Percentiles rank a stretch among this genome's conserved stretches.
phyloP scores from a whole-genome alignment of 345 rosid species.

The Microthlaspi erraticum region DNA sequence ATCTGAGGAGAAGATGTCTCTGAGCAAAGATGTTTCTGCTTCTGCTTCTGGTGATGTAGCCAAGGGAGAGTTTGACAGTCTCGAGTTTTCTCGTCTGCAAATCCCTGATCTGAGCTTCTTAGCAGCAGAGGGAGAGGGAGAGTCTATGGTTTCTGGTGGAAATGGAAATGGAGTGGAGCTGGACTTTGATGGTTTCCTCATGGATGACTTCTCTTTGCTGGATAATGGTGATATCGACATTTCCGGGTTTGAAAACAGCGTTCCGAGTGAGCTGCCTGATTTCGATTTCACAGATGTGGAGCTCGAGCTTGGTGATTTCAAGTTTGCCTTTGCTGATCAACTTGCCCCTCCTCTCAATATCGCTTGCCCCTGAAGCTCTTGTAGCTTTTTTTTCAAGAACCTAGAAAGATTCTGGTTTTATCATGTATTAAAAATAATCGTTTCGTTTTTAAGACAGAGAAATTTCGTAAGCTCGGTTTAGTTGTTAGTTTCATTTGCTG shows the following conservation, averaged over 20 bases:
- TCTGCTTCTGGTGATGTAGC: conserved; percentile 26
- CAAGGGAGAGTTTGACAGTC: conserved; percentile 4
- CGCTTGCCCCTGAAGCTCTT: conserved; percentile 37
- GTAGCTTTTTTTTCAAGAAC: too few relatives aligned
- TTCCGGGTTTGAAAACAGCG: conserved; percentile 44
- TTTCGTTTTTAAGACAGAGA: background rate
- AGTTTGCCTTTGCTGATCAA: conserved; percentile 46
- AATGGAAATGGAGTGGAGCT: conserved; percentile 46
- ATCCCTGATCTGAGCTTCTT: conserved; percentile 56
- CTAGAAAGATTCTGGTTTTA: too few relatives aligned
- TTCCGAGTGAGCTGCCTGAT: conserved; percentile 71
- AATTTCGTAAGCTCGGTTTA: background rate
- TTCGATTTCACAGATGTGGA: conserved; percentile 51
- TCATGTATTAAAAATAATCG: background rate
- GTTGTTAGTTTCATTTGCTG: conserved; percentile 17
- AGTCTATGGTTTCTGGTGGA: conserved; percentile 45
- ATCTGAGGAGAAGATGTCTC: too few relatives aligned
- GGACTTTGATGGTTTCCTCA: conserved; percentile 49
- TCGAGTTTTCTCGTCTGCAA: conserved; percentile 47
- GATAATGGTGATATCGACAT: conserved; percentile 53
- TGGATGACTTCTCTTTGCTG: conserved; percentile 56
- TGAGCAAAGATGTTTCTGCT: conserved; percentile 17
- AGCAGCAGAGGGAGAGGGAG: conserved; percentile 50
- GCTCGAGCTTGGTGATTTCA: conserved; percentile 55
- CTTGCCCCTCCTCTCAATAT: conserved; percentile 31